Conservation (phyloP, 306 rosid genomes). For the Lithocarpus polystachyus region DNA sequence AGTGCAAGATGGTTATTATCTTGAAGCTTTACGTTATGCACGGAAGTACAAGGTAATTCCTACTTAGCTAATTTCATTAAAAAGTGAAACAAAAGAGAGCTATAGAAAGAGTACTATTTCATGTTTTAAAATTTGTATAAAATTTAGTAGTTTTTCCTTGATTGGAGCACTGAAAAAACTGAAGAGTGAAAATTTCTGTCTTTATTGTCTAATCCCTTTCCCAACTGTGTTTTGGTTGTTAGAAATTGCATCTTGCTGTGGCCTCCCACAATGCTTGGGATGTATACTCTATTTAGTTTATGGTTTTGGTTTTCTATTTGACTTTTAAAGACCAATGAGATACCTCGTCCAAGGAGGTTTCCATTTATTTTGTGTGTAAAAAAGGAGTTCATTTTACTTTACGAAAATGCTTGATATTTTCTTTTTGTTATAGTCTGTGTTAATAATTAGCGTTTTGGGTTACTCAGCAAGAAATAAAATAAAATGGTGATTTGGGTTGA, state of each 20-base stretch:
- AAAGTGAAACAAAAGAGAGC: background rate
- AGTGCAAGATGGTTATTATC: slow-evolving; percentile 89
- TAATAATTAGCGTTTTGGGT: slow-evolving; percentile 1
- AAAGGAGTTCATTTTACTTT: background rate
- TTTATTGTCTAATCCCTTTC: background rate
- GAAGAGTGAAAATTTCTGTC: background rate
- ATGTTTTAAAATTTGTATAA: background rate
- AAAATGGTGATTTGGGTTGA: slow-evolving; percentile 1
- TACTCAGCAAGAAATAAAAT: background rate
- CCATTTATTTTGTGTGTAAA: background rate
- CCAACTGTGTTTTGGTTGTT: background rate
- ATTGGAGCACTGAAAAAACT: background rate
- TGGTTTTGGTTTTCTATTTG: background rate
- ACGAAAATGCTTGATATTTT: background rate
- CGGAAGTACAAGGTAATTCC: slow-evolving; percentile 71
- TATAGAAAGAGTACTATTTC: background rate
- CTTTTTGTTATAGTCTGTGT: background rate
- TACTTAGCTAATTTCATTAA: slow-evolving; percentile 11
- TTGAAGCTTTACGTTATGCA: slow-evolving; percentile 85
- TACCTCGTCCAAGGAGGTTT: background rate
- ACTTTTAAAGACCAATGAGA: background rate
- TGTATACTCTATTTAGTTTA: background rate
- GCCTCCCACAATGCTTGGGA: background rate
- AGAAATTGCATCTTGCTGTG: background rate
- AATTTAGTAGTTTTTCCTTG: background rate